phyloP scores from a whole-genome alignment of 148 eudicot genomes.

The Dysphania ambrosioides region DNA sequence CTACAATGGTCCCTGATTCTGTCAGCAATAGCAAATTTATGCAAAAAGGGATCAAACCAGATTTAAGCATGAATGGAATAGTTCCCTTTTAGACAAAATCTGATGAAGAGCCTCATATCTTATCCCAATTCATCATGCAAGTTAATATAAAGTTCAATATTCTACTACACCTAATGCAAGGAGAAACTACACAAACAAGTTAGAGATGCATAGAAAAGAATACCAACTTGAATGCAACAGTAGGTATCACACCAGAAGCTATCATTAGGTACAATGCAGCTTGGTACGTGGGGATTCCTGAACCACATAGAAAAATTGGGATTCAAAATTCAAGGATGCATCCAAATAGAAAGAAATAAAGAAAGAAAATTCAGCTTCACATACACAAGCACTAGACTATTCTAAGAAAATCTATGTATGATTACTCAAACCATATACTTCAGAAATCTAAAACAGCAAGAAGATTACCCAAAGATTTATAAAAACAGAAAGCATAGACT shows the following conservation, averaged over 20 bases:
- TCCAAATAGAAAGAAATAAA: neutral
- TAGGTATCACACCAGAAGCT: slow-evolving; percentile 44
- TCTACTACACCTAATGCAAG: neutral
- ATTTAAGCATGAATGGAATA: neutral
- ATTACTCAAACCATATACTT: neutral
- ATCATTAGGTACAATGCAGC: slow-evolving; percentile 38
- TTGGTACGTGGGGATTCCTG: slow-evolving; percentile 39
- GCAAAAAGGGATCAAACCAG: neutral
- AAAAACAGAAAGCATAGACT: no score
- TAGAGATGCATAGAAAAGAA: neutral
- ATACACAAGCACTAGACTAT: neutral
- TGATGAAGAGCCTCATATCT: neutral
- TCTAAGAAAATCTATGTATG: neutral
- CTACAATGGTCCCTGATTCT: neutral
- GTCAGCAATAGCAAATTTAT: neutral
- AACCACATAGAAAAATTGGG: slow-evolving; percentile 1
- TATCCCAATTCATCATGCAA: neutral
- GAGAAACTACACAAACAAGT: neutral
- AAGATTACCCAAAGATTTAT: neutral
- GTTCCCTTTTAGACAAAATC: neutral
- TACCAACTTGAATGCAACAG: slow-evolving; percentile 43
- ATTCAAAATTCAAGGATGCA: slow-evolving; percentile 5
- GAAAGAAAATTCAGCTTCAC: neutral
- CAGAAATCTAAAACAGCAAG: neutral
- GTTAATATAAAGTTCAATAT: neutral